phyloP scores from a whole-genome alignment of 495 filamentous ascomycete genomes.

The Talaromyces wortmannii region DNA sequence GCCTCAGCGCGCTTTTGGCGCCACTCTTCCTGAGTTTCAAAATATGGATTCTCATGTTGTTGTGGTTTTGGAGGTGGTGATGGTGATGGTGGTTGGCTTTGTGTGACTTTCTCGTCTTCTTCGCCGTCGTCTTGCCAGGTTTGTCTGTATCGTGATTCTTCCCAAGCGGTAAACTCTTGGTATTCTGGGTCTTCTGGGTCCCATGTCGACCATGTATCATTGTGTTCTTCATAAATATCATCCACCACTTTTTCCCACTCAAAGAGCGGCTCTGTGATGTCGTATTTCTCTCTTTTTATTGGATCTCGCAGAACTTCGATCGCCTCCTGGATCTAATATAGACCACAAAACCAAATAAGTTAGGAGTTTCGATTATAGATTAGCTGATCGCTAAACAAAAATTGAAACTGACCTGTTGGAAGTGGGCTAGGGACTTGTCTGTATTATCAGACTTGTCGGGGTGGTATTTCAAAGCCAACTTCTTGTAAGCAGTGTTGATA shows the following conservation, averaged over 20 bases:
- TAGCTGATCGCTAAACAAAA: not conserved
- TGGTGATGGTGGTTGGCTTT: too few relatives aligned
- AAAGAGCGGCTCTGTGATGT: not conserved
- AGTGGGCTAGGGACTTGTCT: slow-evolving; percentile 32
- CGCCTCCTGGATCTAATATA: slow-evolving; percentile 27
- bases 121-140: too few relatives aligned
- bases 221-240: too few relatives aligned
- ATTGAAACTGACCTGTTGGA: slow-evolving; percentile 24
- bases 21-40: slow-evolving; percentile 1
- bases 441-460: slow-evolving; percentile 53
- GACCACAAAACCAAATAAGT: too few relatives aligned
- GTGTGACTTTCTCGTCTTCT: too few relatives aligned
- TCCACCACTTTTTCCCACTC: not conserved
- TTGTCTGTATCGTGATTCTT: too few relatives aligned
- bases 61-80: too few relatives aligned
- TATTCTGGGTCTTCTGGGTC: too few relatives aligned
- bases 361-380: not conserved
- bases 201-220: too few relatives aligned
- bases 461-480: slow-evolving; percentile 48
- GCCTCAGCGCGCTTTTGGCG: slow-evolving; percentile 1
- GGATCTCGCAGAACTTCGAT: slow-evolving; percentile 31
- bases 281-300: slow-evolving; percentile 17
- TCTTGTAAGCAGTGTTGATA: slow-evolving; percentile 39
- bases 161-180: too few relatives aligned
- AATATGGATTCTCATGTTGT: slow-evolving; percentile 1